These are phyloP conservation scores for Alternaria ethzedia DNA, from an alignment of 2,329 filamentous ascomycete genomes.

Conservation along the genomic window DNA sequence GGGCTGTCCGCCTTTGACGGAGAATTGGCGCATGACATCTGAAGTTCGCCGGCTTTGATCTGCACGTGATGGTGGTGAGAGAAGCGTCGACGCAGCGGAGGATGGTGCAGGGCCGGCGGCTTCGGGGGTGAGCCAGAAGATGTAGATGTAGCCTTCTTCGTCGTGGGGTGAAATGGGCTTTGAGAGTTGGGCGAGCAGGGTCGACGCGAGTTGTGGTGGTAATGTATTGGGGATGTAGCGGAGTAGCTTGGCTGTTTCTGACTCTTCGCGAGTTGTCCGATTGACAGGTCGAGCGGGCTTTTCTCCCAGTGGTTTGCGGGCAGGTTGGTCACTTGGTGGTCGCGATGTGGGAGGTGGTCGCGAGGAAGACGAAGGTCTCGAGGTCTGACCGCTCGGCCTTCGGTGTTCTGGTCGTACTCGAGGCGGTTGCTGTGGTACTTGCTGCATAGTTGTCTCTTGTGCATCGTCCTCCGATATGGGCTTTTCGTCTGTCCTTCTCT, in stretches of 20 bases:
- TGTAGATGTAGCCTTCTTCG: slow-evolving; percentile 92
- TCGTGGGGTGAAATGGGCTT: slow-evolving; percentile 76
- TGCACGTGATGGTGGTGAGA: slow-evolving; percentile 59
- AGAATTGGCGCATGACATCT: slow-evolving; percentile 44
- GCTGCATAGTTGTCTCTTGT: slow-evolving; percentile 16
- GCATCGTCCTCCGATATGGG: slow-evolving; percentile 9
- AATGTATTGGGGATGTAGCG: slow-evolving; percentile 73
- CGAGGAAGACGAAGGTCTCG: slow-evolving; percentile 2
- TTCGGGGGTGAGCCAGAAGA: slow-evolving; percentile 89
- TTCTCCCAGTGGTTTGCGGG: slow-evolving; percentile 33
- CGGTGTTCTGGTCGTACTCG: slow-evolving; percentile 8
- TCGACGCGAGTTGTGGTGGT: slow-evolving; percentile 71
- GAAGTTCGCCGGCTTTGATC: slow-evolving; percentile 38
- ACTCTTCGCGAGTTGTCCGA: slow-evolving; percentile 18
- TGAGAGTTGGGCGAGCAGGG: slow-evolving; percentile 76
- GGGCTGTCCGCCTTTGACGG: slow-evolving; percentile 22
- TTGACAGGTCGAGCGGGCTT: slow-evolving; percentile 33
- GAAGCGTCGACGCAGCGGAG: slow-evolving; percentile 52
- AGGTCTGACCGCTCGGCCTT: slow-evolving; percentile 2
- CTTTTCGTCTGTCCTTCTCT: slow-evolving; percentile 33
- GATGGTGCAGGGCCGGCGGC: slow-evolving; percentile 62
- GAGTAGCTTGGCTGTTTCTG: slow-evolving; percentile 57
- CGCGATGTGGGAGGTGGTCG: slow-evolving; percentile 9
- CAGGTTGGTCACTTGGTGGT: slow-evolving; percentile 21
- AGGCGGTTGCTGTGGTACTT: slow-evolving; percentile 19